Base-by-base conservation (phyloP, 2,329 filamentous ascomycete genomes). In the Leptoxyphium fumago region DNA sequence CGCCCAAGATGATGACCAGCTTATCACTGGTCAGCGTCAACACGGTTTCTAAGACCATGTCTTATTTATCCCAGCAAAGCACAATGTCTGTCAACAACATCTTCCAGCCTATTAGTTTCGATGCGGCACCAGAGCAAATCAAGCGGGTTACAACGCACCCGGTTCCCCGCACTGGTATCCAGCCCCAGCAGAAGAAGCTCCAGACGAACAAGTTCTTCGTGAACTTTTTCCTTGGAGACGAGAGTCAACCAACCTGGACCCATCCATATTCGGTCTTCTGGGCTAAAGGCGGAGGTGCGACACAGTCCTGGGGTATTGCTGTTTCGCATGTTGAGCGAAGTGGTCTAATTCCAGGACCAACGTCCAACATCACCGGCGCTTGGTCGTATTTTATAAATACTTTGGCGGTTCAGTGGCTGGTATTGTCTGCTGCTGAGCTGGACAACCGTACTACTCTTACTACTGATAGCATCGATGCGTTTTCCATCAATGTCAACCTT, bases 391-490 rank as follows among this genome's bases (percentile, higher is more conserved):
- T 84, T 53, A 73, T 82, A 57, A 91, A 85, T 54, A 87, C 89
- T 0, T 68, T 91, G 38, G 83, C 83, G 0, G 82, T 93, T 21
- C 82, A 93, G 55, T 85, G 84, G 1, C 59, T 96, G 28, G 74
- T 86, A 26, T 65, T 96, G 9, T 91, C 86, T 0, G 88, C 88
- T 1, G 65, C 68, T 13, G 86, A 94, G 56, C 72, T 96, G 8
- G 75, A 72, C 2, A 55, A 64, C 2, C 69, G 65, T 10, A 85
- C 84, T 0, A 61, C 66, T 6, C 58, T 80, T 18, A 73, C 66
- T 1, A 70, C 70, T 0, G 70, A 77, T 44, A 66, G 69, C 0
- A 63, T 73, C 18, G 61, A 68, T 43, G 70, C 70, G 2, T 77
- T 78, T 53, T 78, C 75, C 1, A 73, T 72, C 11, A 78, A 85